Conservation (phyloP, 306 rosid species). For the Corylus heterophylla region DNA sequence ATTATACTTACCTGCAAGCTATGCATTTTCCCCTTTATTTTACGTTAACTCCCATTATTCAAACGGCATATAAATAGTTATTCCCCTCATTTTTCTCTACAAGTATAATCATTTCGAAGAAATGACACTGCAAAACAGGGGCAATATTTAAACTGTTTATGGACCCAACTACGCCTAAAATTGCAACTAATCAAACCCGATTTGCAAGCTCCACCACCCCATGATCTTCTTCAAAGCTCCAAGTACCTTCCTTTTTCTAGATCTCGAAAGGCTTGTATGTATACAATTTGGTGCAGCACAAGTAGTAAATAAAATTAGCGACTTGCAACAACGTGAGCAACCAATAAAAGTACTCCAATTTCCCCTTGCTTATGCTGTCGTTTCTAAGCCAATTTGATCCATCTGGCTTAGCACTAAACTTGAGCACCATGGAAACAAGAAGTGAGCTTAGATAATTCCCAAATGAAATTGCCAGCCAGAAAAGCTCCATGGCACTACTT, state of each 20-base stretch:
- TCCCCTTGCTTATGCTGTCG: slow-evolving; percentile 67
- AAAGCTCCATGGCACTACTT: too few relatives aligned
- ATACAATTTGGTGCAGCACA: slow-evolving; percentile 58
- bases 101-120: background rate
- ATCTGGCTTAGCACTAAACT: slow-evolving; percentile 47
- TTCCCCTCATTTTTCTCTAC: background rate
- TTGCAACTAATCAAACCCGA: slow-evolving; percentile 29
- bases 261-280: slow-evolving; percentile 73
- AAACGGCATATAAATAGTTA: background rate
- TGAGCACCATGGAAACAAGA: too few relatives aligned
- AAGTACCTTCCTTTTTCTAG: slow-evolving; percentile 30
- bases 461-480: too few relatives aligned
- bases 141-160: background rate
- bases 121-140: background rate
- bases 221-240: slow-evolving; percentile 22
- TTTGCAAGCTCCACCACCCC: slow-evolving; percentile 47
- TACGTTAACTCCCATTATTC: background rate
- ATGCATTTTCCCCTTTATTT: background rate
- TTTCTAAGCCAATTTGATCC: slow-evolving; percentile 90
- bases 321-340: slow-evolving; percentile 62
- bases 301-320: slow-evolving; percentile 62
- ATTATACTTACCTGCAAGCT: too few relatives aligned
- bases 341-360: slow-evolving; percentile 85
- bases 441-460: too few relatives aligned
- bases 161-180: background rate